These are phyloP conservation scores for Polyporus tsugae DNA, from an alignment of 1,284 basidiomycete genomes.

Conservation along the genomic window DNA sequence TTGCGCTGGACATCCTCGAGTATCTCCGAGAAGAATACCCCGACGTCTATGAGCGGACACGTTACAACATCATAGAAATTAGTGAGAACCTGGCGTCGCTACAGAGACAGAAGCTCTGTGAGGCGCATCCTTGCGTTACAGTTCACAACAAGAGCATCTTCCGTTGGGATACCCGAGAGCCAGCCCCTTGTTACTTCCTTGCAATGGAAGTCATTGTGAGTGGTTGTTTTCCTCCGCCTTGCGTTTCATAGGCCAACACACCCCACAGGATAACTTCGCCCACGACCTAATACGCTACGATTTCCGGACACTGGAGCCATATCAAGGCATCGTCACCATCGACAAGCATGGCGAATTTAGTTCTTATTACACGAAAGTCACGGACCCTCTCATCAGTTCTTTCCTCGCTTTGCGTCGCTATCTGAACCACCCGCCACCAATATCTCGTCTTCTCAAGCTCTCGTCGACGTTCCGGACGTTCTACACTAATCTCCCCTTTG, in stretches of 20 bases:
- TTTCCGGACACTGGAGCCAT: conserved; percentile 77
- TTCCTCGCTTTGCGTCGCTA: conserved; percentile 73
- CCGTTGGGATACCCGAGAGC: conserved; percentile 81
- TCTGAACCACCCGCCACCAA: conserved; percentile 61
- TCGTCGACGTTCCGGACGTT: conserved; percentile 65
- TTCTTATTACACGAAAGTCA: conserved; percentile 85
- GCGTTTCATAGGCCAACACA: background rate
- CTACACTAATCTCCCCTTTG: conserved; percentile 82
- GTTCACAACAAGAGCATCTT: conserved; percentile 89
- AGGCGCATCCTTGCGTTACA: conserved; percentile 68
- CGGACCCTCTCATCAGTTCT: conserved; percentile 83
- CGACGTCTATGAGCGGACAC: conserved; percentile 90
- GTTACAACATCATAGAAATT: conserved; percentile 96
- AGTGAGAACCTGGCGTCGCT: conserved; percentile 78
- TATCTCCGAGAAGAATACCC: conserved; percentile 84
- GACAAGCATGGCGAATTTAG: conserved; percentile 88
- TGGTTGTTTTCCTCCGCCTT: conserved; percentile 20
- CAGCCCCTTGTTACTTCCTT: conserved; percentile 91
- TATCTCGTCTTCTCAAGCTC: conserved; percentile 66
- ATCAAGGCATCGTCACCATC: conserved; percentile 87
- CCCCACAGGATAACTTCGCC: conserved; percentile 89
- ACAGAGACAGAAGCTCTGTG: conserved; percentile 70
- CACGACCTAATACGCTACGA: conserved; percentile 97
- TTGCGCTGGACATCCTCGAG: conserved; percentile 89
- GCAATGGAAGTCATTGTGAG: conserved; percentile 95